Conservation (phyloP, 163 green algal species). For the Chlamydomonas reinhardtii region DNA sequence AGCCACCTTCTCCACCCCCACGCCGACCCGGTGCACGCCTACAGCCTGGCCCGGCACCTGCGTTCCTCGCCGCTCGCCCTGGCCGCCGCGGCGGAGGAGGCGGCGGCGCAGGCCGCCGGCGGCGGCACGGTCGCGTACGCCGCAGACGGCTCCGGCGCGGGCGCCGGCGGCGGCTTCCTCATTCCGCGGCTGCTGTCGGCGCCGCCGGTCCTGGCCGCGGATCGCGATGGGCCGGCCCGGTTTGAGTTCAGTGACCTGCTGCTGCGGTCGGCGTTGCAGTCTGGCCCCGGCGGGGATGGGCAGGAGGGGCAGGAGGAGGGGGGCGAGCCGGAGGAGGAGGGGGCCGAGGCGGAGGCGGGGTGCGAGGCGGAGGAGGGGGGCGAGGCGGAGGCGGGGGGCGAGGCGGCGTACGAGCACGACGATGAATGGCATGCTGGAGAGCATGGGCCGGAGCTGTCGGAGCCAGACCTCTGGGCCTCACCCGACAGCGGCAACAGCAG, state of each 20-base stretch:
- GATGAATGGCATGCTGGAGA: too few species aligned
- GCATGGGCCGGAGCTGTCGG: too few species aligned
- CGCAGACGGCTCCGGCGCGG: background rate
- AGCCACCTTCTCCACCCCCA: background rate
- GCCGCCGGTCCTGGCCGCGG: background rate
- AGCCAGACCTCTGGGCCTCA: too few species aligned
- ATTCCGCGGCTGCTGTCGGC: background rate
- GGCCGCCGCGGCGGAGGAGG: background rate
- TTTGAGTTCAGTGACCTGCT: background rate
- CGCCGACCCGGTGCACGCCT: conserved; percentile 2
- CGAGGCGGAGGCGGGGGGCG: too few species aligned
- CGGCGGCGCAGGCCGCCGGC: background rate
- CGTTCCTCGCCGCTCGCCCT: conserved; percentile 20
- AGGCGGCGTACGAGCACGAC: too few species aligned
- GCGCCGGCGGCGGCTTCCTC: background rate
- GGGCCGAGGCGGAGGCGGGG: too few species aligned
- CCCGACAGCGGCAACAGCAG: too few species aligned
- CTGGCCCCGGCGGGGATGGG: background rate
- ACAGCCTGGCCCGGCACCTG: conserved; percentile 12
- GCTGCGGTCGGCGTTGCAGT: background rate
- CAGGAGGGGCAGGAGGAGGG: too few species aligned
- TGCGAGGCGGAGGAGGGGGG: too few species aligned
- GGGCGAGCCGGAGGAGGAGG: too few species aligned
- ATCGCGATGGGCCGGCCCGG: background rate
- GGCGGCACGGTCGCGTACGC: background rate